Evolutionary conservation across 2,329 filamentous ascomycete genomes (phyloP), one percentile per base, ranked within the genome.

Genomic region (Pyricularia sp.): DNA sequence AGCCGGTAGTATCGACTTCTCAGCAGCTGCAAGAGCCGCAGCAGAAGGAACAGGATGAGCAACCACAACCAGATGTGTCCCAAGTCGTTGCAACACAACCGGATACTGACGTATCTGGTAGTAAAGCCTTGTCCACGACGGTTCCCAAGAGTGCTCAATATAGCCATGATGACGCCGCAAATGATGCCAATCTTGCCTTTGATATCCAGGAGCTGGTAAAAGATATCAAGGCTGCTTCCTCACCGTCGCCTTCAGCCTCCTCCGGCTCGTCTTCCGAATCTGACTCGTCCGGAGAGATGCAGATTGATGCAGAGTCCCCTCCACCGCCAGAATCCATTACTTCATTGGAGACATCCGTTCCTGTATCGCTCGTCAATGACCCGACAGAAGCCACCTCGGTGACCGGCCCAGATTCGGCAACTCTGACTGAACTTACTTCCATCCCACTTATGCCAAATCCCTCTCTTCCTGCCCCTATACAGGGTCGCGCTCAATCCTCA

Each of bases 161-260:
- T 55, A 55, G 42, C 20, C 42, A 55, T 55, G 42, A 55, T 55
- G 42, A 55, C 61, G 68, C 70, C 70, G 68, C 70, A 23, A 70
- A 73, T 75, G 71, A 73, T 69, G 72, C 71, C 73, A 72, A 70
- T 72, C 69, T 67, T 70, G 70, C 72, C 68, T 68, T 78, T 75
- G 76, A 78, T 69, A 77, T 78, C 64, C 76, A 78, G 69, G 77
- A 78, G 73, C 74, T 79, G 73, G 74, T 79, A 70, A 74, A 78
- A 71, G 73, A 76, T 68, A 78, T 79, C 64, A 77, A 71, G 70
- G 74, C 74, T 65, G 68, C 70, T 64, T 66, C 66, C 64, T 72
- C 65, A 50, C 70, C 68, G 69, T 64, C 65, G 20, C 59, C 68
- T 63, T 61, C 69, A 69, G 50, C 36, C 58, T 58, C 58, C 59